A percentile compares a stretch with the other conserved stretches of the same genome.
Conservation (phyloP, 495 filamentous ascomycete genomes). For the Tuber calosporum region DNA sequence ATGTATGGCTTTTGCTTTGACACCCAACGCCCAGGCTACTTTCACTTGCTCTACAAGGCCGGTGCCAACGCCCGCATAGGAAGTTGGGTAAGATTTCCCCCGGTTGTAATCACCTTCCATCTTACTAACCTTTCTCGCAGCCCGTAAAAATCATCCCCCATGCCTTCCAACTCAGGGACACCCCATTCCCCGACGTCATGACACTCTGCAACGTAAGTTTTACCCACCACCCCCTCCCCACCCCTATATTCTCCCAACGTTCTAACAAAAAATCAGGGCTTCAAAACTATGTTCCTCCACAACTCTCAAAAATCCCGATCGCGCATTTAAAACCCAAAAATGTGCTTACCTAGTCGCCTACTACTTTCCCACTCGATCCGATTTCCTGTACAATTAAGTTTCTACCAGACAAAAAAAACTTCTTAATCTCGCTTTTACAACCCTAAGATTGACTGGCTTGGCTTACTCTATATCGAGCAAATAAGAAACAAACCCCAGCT, state of each 20-base stretch:
- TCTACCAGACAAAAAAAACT: background rate
- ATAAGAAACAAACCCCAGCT: background rate
- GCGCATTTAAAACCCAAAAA: constrained; percentile 14
- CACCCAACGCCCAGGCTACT: constrained; percentile 85
- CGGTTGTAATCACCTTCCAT: background rate
- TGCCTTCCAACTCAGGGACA: constrained; percentile 76
- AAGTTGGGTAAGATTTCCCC: constrained; percentile 52
- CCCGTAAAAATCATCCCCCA: constrained; percentile 83
- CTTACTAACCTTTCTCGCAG: constrained; percentile 8
- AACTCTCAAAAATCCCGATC: constrained; percentile 34
- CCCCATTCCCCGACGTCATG: constrained; percentile 85
- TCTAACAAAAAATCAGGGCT: constrained; percentile 31
- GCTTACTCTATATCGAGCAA: background rate
- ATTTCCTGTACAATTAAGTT: background rate
- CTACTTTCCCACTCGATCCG: background rate
- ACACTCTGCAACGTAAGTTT: constrained; percentile 71
- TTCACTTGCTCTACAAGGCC: constrained; percentile 90
- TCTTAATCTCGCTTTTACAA: background rate
- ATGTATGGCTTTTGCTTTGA: constrained; percentile 93
- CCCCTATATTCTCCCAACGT: background rate
- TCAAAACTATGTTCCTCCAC: constrained; percentile 41
- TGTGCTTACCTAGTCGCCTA: background rate
- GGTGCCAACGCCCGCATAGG: constrained; percentile 62
- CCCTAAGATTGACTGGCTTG: background rate
- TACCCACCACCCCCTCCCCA: background rate